Evolutionary conservation across 2,329 filamentous ascomycete species (phyloP).

Genomic region (Alternaria brassicicola): DNA sequence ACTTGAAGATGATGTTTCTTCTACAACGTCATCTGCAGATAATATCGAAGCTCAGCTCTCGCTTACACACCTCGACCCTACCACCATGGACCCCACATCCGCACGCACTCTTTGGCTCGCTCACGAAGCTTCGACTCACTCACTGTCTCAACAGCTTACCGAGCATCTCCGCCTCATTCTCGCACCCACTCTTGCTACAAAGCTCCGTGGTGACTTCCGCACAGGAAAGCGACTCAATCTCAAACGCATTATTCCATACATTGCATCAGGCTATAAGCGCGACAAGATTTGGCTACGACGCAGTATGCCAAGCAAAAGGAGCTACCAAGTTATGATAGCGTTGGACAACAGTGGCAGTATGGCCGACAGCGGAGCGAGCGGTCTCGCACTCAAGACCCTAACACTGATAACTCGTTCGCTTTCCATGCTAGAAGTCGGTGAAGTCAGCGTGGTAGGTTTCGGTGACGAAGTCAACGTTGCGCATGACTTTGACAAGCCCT

Average conservation of each 20-base stretch:
- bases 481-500: slow-evolving; percentile 82
- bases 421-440: slow-evolving; percentile 90
- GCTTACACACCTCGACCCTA: slow-evolving; percentile 68
- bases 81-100: slow-evolving; percentile 55
- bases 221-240: slow-evolving; percentile 98
- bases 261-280: slow-evolving; percentile 95
- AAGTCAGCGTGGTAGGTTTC: slow-evolving; percentile 90
- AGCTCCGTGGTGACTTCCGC: slow-evolving; percentile 94
- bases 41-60: slow-evolving; percentile 67
- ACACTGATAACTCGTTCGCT: slow-evolving; percentile 88
- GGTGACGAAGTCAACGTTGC: slow-evolving; percentile 83
- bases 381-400: slow-evolving; percentile 89
- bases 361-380: slow-evolving; percentile 78
- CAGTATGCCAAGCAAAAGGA: slow-evolving; percentile 86
- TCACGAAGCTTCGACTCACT: slow-evolving; percentile 83
- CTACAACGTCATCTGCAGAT: slow-evolving; percentile 44
- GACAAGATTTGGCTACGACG: slow-evolving; percentile 99
- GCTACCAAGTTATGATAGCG: slow-evolving; percentile 96
- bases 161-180: slow-evolving; percentile 96
- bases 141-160: slow-evolving; percentile 85
- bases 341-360: slow-evolving; percentile 96
- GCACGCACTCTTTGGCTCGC: slow-evolving; percentile 81
- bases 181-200: slow-evolving; percentile 90
- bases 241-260: slow-evolving; percentile 99
- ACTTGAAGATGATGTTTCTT: slow-evolving; percentile 47